Evolutionary conservation across 1,284 basidiomycete species (phyloP), one percentile per base, ranked within the genome.

Genomic region (Puccinia horiana): DNA sequence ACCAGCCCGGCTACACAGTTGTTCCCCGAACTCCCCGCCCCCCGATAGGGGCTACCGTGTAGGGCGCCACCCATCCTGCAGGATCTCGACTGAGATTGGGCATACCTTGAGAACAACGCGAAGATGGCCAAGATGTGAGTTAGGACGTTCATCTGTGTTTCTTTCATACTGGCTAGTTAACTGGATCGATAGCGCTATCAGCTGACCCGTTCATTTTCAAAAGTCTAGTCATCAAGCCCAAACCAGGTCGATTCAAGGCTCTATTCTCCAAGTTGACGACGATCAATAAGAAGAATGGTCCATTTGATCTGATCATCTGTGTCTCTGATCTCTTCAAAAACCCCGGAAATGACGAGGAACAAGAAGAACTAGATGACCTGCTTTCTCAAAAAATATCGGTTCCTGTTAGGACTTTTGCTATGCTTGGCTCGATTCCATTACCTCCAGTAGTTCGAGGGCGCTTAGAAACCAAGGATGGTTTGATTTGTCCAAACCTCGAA

Each of bases 241-340:
- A 93, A 18, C 88, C 90, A n/a, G 94, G 94, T 18, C 90, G 91
- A 0, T 91, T 98, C 84, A 87, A 88, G 58, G 90, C 91, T 20
- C 88, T 97, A 23, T 92, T 94, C 84, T 86, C 90, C 78, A 98
- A 97, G 89, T 90, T 97, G 84, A 91, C 91, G 76, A 89, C 91
- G 29, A 96, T 98, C 85, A 92, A 99, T 88, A 89, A 91, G 82
- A 98, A 98, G 87, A 93, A 98, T 88, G 96, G 96, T 80, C 94
- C 94, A 85, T 99, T 99, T 86, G 92, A 95, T 85, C 90, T 95
- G 52, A 91, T 93, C 26, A 90, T 99, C 65, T 93, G 95, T 84
- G 89, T 91, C 2, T 96, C 96, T 6, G 95, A 99, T 88, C 93
- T 98, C 87, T 99, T 99, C 88, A 92, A 91, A 4, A 89, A 90